phyloP scores from a whole-genome alignment of 75 land plant genomes.

The Chamaecyparis obtusa region DNA sequence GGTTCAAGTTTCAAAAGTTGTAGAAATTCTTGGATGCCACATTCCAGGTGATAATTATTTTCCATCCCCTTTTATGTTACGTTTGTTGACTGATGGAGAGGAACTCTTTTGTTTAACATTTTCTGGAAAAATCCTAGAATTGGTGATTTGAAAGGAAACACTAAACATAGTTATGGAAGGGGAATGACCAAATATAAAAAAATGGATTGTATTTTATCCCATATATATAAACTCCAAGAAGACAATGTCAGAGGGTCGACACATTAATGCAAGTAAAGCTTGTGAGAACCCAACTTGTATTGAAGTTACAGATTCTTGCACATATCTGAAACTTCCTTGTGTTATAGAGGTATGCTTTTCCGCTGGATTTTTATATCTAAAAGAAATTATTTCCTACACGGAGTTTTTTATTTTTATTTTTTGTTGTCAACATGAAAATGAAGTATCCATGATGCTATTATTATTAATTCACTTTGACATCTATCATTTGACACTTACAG shows the following conservation, averaged over 20 bases:
- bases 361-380: neutral
- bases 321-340: conserved; percentile 56
- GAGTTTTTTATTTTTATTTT: neutral
- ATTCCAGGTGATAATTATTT: no score
- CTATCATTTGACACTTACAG: no score
- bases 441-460: no score
- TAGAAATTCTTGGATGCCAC: no score
- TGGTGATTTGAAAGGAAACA: no score
- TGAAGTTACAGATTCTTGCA: conserved; percentile 78
- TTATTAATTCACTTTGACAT: no score
- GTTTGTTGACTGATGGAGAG: conserved; percentile 28
- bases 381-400: neutral
- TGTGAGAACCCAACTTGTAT: conserved; percentile 82
- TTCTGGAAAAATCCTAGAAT: no score
- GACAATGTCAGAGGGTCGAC: conserved; percentile 77
- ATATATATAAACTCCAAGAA: conserved; percentile 89
- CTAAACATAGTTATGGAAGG: conserved; percentile 22
- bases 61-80: no score
- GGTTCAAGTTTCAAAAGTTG: no score
- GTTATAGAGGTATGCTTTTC: conserved; percentile 54
- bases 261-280: conserved; percentile 52
- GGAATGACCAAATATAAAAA: conserved; percentile 35
- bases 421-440: neutral
- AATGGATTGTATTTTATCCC: conserved; percentile 77
- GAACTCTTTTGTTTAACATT: neutral